Evolutionary conservation across 805 yeast genomes (phyloP).

Genomic region (Monosporozyma siamensis): DNA sequence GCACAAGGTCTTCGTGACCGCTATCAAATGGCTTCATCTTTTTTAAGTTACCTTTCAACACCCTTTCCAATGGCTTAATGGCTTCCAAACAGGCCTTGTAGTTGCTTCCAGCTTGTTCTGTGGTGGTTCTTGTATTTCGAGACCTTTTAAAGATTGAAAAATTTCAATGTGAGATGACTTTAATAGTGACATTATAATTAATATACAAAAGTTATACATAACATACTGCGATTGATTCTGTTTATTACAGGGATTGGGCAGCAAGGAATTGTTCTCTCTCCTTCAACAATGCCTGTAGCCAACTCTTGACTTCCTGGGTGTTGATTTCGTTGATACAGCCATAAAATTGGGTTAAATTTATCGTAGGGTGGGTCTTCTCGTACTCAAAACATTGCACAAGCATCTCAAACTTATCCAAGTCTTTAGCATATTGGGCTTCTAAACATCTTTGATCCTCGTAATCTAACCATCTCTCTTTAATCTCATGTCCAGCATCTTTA

Average conservation of each 20-base stretch:
- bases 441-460: slow-evolving; percentile 74
- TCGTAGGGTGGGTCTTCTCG: slow-evolving; percentile 51
- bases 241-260: too few relatives aligned
- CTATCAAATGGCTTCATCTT: slow-evolving; percentile 65
- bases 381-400: slow-evolving; percentile 76
- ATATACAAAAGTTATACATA: too few relatives aligned
- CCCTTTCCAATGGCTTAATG: too few relatives aligned
- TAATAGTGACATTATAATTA: too few relatives aligned
- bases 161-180: too few relatives aligned
- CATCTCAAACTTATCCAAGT: slow-evolving; percentile 87
- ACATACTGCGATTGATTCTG: too few relatives aligned
- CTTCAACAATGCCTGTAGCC: slow-evolving; percentile 51
- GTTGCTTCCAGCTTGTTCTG: too few relatives aligned
- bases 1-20: slow-evolving; percentile 88
- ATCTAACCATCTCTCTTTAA: slow-evolving; percentile 72
- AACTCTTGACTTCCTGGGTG: slow-evolving; percentile 55
- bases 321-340: slow-evolving; percentile 52
- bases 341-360: slow-evolving; percentile 62
- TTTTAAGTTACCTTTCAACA: too few relatives aligned
- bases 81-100: too few relatives aligned
- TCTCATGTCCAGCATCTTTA: slow-evolving; percentile 49
- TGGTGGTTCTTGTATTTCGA: too few relatives aligned
- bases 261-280: slow-evolving; percentile 32
- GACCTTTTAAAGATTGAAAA: too few relatives aligned
- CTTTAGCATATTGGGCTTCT: slow-evolving; percentile 87